phyloP scores from a whole-genome alignment of 331 rosid species.

The Rhamnella rubrinervis region DNA sequence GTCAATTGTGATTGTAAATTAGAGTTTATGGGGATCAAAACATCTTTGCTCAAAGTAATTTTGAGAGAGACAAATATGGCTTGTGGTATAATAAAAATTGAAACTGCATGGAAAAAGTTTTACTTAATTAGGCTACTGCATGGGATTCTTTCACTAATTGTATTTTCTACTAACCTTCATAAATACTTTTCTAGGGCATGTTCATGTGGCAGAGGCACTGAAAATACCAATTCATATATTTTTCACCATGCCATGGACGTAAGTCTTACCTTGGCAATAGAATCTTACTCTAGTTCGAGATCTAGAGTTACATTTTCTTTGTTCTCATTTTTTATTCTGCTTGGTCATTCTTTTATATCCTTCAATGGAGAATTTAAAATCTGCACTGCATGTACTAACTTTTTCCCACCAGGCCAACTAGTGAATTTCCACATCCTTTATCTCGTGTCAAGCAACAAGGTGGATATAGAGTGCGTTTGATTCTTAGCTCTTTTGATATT shows the following conservation, averaged over 20 bases:
- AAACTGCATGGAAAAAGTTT: neutral
- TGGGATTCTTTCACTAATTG: neutral
- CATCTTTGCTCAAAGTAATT: neutral
- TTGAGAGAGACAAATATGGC: neutral
- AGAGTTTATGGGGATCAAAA: neutral
- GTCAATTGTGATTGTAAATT: neutral
- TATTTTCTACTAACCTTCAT: slow-evolving; percentile 17
- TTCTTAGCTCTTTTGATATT: slow-evolving; percentile 1
- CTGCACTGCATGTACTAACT: slow-evolving; percentile 22
- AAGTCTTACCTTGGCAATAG: slow-evolving; percentile 64
- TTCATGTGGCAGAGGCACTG: slow-evolving; percentile 97
- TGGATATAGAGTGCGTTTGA: slow-evolving; percentile 77
- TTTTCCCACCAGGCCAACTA: slow-evolving; percentile 71
- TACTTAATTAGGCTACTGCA: neutral
- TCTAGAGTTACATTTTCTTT: neutral
- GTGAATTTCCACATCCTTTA: slow-evolving; percentile 96
- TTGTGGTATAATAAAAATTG: neutral
- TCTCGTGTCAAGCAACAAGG: slow-evolving; percentile 95
- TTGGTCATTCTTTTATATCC: slow-evolving; percentile 8
- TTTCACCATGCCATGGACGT: slow-evolving; percentile 99
- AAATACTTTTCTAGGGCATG: slow-evolving; percentile 69
- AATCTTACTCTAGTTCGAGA: slow-evolving; percentile 25
- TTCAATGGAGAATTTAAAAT: slow-evolving; percentile 24
- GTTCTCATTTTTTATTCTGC: slow-evolving; percentile 6
- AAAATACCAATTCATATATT: slow-evolving; percentile 86